Evolutionary conservation across 2,329 filamentous ascomycete species (phyloP).

Genomic region (Didymella segeticola): DNA sequence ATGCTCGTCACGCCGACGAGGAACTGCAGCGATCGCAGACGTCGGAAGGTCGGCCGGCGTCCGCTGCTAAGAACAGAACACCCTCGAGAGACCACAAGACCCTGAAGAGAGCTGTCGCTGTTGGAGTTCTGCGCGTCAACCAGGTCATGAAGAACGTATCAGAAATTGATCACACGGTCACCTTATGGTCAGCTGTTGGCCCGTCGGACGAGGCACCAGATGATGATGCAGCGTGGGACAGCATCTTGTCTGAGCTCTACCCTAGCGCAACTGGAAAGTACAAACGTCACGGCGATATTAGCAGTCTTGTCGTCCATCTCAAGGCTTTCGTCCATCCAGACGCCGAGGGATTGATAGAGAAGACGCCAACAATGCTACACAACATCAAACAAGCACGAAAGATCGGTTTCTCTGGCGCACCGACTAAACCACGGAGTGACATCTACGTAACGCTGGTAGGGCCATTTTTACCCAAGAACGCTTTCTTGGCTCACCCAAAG

Average conservation of each 20-base stretch:
- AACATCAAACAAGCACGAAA: conserved; percentile 81
- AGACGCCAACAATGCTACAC: conserved; percentile 86
- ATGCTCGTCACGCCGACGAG: conserved; percentile 30
- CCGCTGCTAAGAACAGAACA: conserved; percentile 35
- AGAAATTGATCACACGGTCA: conserved; percentile 77
- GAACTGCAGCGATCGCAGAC: conserved; percentile 33
- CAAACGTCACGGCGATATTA: conserved; percentile 73
- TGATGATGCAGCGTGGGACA: conserved; percentile 72
- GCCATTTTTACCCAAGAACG: conserved; percentile 74
- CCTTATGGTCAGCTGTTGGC: conserved; percentile 73
- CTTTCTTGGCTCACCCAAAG: conserved; percentile 71
- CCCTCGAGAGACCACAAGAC: conserved; percentile 55
- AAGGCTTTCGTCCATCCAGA: conserved; percentile 80
- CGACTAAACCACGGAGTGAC: conserved; percentile 86
- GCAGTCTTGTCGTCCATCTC: conserved; percentile 79
- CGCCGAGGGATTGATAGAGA: conserved; percentile 79
- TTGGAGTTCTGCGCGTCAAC: conserved; percentile 80
- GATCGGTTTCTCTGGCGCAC: conserved; percentile 92
- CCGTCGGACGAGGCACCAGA: conserved; percentile 49
- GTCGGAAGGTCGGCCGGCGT: conserved; percentile 37
- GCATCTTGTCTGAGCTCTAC: conserved; percentile 68
- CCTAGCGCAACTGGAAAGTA: conserved; percentile 76
- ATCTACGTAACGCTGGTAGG: conserved; percentile 90
- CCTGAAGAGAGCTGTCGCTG: conserved; percentile 73
- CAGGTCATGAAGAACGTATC: conserved; percentile 73